Percentiles rank a stretch among this genome's conserved stretches.
These are phyloP conservation scores for Agaricus subrufescens DNA, from an alignment of 768 basidiomycete species.

Conservation along the genomic window DNA sequence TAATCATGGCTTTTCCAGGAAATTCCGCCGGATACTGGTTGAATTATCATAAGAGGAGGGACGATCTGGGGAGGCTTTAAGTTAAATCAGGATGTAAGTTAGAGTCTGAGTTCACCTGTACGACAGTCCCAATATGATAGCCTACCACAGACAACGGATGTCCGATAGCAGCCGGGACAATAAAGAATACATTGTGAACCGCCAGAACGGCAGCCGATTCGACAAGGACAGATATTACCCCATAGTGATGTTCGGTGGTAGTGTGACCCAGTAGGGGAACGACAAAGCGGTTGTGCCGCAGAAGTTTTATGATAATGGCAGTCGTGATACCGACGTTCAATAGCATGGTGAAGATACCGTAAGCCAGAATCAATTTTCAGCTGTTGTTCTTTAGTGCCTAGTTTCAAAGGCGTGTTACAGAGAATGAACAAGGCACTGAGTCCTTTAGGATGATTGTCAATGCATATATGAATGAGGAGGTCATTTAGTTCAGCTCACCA, in stretches of 20 bases:
- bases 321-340: background rate
- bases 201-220: background rate
- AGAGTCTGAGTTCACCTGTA: background rate
- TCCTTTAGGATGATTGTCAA: background rate
- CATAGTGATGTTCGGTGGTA: background rate
- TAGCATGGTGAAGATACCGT: background rate
- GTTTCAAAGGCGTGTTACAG: background rate
- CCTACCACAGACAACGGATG: background rate
- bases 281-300: background rate
- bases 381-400: too few species aligned
- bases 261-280: background rate
- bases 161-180: background rate
- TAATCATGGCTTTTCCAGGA: background rate
- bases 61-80: background rate
- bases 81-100: too few species aligned
- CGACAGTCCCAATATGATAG: background rate
- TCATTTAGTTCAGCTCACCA: background rate
- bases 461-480: too few species aligned
- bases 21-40: background rate
- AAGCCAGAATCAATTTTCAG: background rate
- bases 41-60: background rate
- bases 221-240: background rate
- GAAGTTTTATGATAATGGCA: background rate
- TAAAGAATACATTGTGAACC: background rate
- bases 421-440: background rate